Percentiles rank a stretch among this genome's conserved stretches.
Evolutionary conservation across 805 yeast genomes (phyloP).

Genomic region (Ogataea siamensis): DNA sequence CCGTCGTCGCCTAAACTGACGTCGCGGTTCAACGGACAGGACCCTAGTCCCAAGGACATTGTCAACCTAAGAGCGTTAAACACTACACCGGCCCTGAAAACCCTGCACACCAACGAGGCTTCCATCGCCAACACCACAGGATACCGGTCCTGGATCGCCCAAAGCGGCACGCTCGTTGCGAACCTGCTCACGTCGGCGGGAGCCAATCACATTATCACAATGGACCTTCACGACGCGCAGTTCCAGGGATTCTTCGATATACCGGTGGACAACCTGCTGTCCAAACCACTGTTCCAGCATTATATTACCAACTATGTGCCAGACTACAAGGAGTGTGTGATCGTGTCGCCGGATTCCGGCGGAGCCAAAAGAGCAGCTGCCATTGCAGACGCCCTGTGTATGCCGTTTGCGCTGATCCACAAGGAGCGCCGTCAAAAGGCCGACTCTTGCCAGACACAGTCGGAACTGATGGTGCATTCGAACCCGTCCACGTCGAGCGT

Average conservation of each 20-base stretch:
- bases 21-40: conserved; percentile 26
- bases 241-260: conserved; percentile 97
- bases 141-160: conserved; percentile 93
- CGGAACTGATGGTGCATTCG: conserved; percentile 14
- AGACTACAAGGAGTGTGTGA: conserved; percentile 77
- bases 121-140: conserved; percentile 47
- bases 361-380: conserved; percentile 98
- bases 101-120: conserved; percentile 24
- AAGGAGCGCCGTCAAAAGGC: conserved; percentile 73
- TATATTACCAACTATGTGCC: conserved; percentile 79
- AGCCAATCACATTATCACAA: conserved; percentile 93
- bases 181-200: conserved; percentile 87
- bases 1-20: conserved; percentile 47
- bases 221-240: conserved; percentile 98
- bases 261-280: conserved; percentile 91
- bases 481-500: conserved; percentile 21
- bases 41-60: conserved; percentile 18
- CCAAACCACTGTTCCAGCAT: conserved; percentile 82
- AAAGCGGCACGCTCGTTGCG: conserved; percentile 89
- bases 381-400: conserved; percentile 83
- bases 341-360: conserved; percentile 98
- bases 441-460: conserved; percentile 24
- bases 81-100: conserved; percentile 11
- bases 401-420: conserved; percentile 92
- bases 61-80: conserved; percentile 7